Conservation (phyloP, 164 flowering plant species). For the Vitis riparia region DNA sequence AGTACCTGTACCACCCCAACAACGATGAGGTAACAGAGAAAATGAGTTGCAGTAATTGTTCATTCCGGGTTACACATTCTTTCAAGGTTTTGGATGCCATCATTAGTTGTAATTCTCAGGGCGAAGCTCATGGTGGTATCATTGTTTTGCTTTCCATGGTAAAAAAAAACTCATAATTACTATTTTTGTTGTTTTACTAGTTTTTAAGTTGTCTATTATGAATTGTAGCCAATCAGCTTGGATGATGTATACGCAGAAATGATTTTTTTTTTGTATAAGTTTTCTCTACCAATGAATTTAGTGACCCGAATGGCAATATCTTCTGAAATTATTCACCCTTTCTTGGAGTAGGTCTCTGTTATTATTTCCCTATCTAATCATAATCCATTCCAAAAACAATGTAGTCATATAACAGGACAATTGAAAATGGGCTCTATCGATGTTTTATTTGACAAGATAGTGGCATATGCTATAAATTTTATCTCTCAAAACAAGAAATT, state of each 20-base stretch:
- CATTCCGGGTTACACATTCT: slow-evolving; percentile 4
- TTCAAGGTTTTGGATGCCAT: slow-evolving; percentile 2
- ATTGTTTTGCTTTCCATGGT: slow-evolving; percentile 7
- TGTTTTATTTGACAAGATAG: not conserved
- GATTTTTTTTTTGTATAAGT: slow-evolving; percentile 8
- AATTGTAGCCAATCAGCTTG: slow-evolving; percentile 8
- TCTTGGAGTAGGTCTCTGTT: not conserved
- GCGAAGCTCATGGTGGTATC: slow-evolving; percentile 21
- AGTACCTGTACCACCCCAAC: slow-evolving; percentile 2
- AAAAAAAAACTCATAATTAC: slow-evolving; percentile 10
- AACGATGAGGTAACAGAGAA: slow-evolving; percentile 12
- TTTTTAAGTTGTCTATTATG: slow-evolving; percentile 1
- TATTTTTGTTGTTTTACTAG: slow-evolving; percentile 7
- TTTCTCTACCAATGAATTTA: not conserved
- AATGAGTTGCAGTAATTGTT: slow-evolving; percentile 8
- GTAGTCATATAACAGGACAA: not conserved
- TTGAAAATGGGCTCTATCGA: not conserved
- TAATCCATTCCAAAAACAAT: not conserved
- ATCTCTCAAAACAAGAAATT: too few species aligned
- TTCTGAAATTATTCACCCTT: not conserved
- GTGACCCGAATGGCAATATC: not conserved
- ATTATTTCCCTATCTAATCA: not conserved
- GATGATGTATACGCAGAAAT: slow-evolving; percentile 11
- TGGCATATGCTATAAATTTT: not conserved
- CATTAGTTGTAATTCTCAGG: slow-evolving; percentile 16